Percentiles rank a stretch among this genome's conserved stretches.
These are phyloP conservation scores for Sherardia arvensis DNA, from an alignment of 257 asterid species.

Conservation along the genomic window DNA sequence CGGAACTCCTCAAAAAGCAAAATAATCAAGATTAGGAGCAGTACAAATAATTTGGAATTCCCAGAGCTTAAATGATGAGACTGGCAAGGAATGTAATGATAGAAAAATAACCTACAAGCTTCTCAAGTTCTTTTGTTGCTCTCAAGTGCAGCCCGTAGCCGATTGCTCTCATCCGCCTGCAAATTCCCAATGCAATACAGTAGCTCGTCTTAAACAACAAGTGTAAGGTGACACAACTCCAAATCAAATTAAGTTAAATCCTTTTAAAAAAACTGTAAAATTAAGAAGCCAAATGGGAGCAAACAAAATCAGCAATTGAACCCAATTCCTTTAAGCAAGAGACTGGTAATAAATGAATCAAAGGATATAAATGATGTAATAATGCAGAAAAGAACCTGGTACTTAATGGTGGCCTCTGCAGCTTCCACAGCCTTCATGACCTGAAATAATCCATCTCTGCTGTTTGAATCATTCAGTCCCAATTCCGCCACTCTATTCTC, in stretches of 20 bases:
- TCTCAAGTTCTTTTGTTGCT: conserved; percentile 60
- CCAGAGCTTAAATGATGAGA: not conserved
- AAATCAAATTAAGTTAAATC: not conserved
- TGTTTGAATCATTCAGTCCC: conserved; percentile 42
- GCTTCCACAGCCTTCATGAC: conserved; percentile 97
- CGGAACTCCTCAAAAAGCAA: not conserved
- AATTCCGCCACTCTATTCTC: conserved; percentile 45
- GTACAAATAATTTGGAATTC: not conserved
- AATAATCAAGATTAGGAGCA: not conserved
- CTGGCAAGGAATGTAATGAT: not conserved
- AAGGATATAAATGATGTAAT: not conserved
- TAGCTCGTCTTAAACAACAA: not conserved
- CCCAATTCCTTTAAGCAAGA: not conserved
- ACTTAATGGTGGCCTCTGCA: conserved; percentile 85
- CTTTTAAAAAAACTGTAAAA: not conserved
- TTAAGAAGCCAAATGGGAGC: not conserved
- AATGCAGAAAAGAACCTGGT: conserved; percentile 55
- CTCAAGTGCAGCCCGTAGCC: conserved; percentile 75
- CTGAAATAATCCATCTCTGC: conserved; percentile 69
- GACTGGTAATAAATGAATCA: not conserved
- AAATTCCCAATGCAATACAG: conserved; percentile 13
- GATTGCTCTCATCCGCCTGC: conserved; percentile 91
- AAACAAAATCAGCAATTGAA: not conserved
- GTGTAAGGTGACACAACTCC: not conserved
- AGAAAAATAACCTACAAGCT: conserved; percentile 45